These are phyloP conservation scores for Moesziomyces parantarcticus DNA, from an alignment of 1,284 basidiomycete species.

Conservation along the genomic window DNA sequence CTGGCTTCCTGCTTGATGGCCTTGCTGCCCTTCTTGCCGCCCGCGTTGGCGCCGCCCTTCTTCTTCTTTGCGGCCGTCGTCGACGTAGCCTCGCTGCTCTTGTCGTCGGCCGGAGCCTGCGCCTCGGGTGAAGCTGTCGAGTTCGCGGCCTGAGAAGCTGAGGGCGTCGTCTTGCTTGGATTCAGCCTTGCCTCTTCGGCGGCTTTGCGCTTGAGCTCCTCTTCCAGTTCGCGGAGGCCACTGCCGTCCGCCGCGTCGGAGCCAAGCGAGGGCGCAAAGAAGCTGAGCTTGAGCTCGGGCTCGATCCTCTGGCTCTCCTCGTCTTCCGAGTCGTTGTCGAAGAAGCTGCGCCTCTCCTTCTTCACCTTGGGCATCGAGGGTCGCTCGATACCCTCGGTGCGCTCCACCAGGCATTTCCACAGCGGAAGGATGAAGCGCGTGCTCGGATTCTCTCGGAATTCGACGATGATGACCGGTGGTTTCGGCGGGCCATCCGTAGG, in stretches of 20 bases:
- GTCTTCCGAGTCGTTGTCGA: slow-evolving; percentile 51
- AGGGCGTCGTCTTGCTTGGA: slow-evolving; percentile 6
- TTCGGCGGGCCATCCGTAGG: slow-evolving; percentile 47
- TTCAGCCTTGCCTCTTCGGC: slow-evolving; percentile 36
- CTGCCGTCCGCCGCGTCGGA: slow-evolving; percentile 58
- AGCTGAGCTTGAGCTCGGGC: slow-evolving; percentile 52
- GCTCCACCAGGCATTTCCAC: slow-evolving; percentile 60
- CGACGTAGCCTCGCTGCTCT: not conserved
- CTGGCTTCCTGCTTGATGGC: slow-evolving; percentile 19
- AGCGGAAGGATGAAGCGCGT: slow-evolving; percentile 63
- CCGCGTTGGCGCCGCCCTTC: slow-evolving; percentile 3
- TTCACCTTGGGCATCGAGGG: slow-evolving; percentile 43
- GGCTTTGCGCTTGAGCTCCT: slow-evolving; percentile 41
- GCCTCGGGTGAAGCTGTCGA: slow-evolving; percentile 24
- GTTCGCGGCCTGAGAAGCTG: slow-evolving; percentile 9
- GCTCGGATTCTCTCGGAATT: slow-evolving; percentile 65
- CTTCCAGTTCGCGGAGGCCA: slow-evolving; percentile 45
- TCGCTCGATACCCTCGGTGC: slow-evolving; percentile 48
- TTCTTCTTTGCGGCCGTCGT: slow-evolving; percentile 11
- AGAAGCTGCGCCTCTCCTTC: slow-evolving; percentile 48
- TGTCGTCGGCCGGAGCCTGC: not conserved
- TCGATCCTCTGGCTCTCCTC: slow-evolving; percentile 40
- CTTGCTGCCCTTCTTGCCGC: slow-evolving; percentile 36
- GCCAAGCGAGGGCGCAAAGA: slow-evolving; percentile 57
- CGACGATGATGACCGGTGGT: slow-evolving; percentile 64